These are phyloP conservation scores for Seiridium unicorne DNA, from an alignment of 2,329 filamentous ascomycete species.

Conservation along the genomic window DNA sequence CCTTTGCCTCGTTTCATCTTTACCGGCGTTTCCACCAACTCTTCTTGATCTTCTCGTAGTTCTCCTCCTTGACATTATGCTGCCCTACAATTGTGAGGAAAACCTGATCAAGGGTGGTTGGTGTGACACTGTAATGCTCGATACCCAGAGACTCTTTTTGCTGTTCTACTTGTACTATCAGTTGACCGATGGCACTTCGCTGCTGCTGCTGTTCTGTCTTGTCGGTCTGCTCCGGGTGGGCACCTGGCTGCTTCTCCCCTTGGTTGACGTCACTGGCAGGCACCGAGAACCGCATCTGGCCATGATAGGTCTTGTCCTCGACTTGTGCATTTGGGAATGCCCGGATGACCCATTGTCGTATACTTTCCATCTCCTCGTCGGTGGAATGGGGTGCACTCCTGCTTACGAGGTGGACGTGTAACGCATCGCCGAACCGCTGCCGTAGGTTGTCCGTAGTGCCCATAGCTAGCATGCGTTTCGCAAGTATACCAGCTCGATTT, in stretches of 20 bases:
- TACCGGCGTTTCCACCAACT: slow-evolving; percentile 6
- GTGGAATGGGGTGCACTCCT: slow-evolving; percentile 71
- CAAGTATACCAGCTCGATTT: slow-evolving; percentile 80
- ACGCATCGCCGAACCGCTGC: slow-evolving; percentile 71
- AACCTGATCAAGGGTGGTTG: slow-evolving; percentile 86
- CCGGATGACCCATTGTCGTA: slow-evolving; percentile 63
- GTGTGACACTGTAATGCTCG: slow-evolving; percentile 83
- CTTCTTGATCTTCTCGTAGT: slow-evolving; percentile 31
- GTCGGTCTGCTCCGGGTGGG: slow-evolving; percentile 68
- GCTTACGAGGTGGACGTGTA: slow-evolving; percentile 81
- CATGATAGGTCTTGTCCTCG: slow-evolving; percentile 76
- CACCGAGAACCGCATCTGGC: slow-evolving; percentile 82
- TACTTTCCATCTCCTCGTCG: slow-evolving; percentile 62
- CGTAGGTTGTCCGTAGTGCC: slow-evolving; percentile 74
- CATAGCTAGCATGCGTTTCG: slow-evolving; percentile 79
- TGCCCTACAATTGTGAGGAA: slow-evolving; percentile 82
- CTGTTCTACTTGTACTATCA: slow-evolving; percentile 74
- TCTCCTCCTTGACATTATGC: slow-evolving; percentile 77
- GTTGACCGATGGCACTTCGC: slow-evolving; percentile 57
- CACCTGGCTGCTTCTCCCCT: slow-evolving; percentile 29
- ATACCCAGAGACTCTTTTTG: slow-evolving; percentile 67
- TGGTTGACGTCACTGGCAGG: slow-evolving; percentile 45
- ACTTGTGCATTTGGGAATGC: slow-evolving; percentile 65
- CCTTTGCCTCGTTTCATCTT: neutral
- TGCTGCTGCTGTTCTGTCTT: slow-evolving; percentile 62